phyloP scores from a whole-genome alignment of 1,139 yeast genomes.

The Eremothecium coryli region DNA sequence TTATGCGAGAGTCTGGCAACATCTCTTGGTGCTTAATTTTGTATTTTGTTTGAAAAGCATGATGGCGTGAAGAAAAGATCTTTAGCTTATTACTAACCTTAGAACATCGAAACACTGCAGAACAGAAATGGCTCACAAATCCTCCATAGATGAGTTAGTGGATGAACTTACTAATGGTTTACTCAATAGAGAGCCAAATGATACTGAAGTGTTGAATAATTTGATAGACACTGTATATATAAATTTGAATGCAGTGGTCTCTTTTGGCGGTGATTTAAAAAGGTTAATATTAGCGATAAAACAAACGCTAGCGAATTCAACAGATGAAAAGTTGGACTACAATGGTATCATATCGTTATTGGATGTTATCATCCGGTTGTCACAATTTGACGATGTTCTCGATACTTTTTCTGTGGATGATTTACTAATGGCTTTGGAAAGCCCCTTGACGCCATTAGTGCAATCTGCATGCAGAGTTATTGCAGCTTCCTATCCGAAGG shows the following conservation, averaged over 20 bases:
- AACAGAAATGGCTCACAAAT: no score
- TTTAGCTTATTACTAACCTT: background rate
- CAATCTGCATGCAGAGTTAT: conserved; percentile 29
- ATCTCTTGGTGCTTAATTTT: background rate
- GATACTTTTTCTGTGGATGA: conserved; percentile 25
- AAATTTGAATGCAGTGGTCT: conserved; percentile 14
- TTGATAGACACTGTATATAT: conserved; percentile 17
- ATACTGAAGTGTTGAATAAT: conserved; percentile 10
- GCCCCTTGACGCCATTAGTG: conserved; percentile 23
- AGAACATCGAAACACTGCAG: no score
- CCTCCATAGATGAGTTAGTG: no score
- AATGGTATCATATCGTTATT: conserved; percentile 23
- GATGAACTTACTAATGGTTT: no score
- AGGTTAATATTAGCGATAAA: conserved; percentile 17
- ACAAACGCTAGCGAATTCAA: conserved; percentile 10
- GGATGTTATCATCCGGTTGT: conserved; percentile 19
- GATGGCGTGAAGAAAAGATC: no score
- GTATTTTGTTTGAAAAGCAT: no score
- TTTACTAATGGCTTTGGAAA: conserved; percentile 26
- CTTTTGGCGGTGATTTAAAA: conserved; percentile 11
- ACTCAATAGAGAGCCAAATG: no score
- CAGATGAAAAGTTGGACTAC: conserved; percentile 17
- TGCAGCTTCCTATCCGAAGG: conserved; percentile 29
- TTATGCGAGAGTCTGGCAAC: conserved; percentile 39
- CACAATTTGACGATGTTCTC: conserved; percentile 28